Conservation (phyloP, 2,329 filamentous ascomycete genomes). For the Curvularia sp. region DNA sequence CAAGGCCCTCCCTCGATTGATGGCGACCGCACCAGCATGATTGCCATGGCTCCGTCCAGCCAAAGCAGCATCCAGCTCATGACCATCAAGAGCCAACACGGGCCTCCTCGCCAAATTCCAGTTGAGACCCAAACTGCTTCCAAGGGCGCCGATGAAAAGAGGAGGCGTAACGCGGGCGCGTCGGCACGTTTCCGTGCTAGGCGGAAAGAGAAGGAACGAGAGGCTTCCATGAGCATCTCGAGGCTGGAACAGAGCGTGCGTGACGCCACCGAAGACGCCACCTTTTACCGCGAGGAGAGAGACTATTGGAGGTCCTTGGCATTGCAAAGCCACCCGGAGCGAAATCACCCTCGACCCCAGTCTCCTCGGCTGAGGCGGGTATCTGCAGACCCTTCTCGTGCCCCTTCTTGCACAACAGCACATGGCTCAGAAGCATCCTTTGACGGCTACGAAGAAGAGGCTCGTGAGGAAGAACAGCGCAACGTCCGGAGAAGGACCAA, state of each 20-base stretch:
- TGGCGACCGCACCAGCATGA: slow-evolving; percentile 47
- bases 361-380: slow-evolving; percentile 52
- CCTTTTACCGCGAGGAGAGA: slow-evolving; percentile 76
- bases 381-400: slow-evolving; percentile 40
- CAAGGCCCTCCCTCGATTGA: slow-evolving; percentile 45
- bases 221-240: slow-evolving; percentile 72
- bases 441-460: slow-evolving; percentile 42
- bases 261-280: slow-evolving; percentile 71
- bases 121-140: slow-evolving; percentile 84
- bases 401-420: slow-evolving; percentile 38
- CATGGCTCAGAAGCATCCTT: slow-evolving; percentile 43
- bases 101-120: slow-evolving; percentile 65
- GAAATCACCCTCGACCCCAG: slow-evolving; percentile 54
- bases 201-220: slow-evolving; percentile 81
- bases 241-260: slow-evolving; percentile 72
- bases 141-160: slow-evolving; percentile 82
- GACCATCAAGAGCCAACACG: slow-evolving; percentile 60
- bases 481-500: slow-evolving; percentile 49
- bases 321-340: slow-evolving; percentile 60
- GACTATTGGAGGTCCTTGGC: slow-evolving; percentile 69
- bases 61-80: slow-evolving; percentile 61
- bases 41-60: slow-evolving; percentile 55
- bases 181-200: slow-evolving; percentile 82
- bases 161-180: slow-evolving; percentile 82
- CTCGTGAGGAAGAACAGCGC: slow-evolving; percentile 37